Conservation (phyloP, 768 basidiomycete species). For the Filobasidium wieringae region DNA sequence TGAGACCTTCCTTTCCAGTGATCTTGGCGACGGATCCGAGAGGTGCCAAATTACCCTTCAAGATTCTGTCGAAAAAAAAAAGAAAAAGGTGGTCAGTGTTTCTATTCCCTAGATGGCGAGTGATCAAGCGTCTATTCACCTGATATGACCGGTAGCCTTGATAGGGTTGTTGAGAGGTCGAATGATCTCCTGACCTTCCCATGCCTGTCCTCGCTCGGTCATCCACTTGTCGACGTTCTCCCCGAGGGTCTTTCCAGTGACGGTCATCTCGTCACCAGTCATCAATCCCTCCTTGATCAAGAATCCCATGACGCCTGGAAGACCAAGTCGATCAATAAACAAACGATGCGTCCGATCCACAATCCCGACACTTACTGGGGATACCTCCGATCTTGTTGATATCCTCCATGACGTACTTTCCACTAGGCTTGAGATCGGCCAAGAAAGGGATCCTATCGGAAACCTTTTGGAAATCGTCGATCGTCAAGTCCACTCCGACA, state of each 20-base stretch:
- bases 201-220: slow-evolving; percentile 30
- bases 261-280: slow-evolving; percentile 78
- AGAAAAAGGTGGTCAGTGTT: not conserved
- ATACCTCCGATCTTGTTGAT: slow-evolving; percentile 92
- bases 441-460: slow-evolving; percentile 89
- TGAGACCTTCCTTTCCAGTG: slow-evolving; percentile 80
- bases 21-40: slow-evolving; percentile 81
- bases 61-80: slow-evolving; percentile 39
- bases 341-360: not conserved
- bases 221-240: slow-evolving; percentile 80
- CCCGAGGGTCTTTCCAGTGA: slow-evolving; percentile 80
- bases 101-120: not conserved
- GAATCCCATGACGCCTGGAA: slow-evolving; percentile 67
- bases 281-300: slow-evolving; percentile 76
- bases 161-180: slow-evolving; percentile 62
- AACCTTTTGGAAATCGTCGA: slow-evolving; percentile 88
- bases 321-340: not conserved
- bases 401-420: slow-evolving; percentile 98
- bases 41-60: slow-evolving; percentile 80
- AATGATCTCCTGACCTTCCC: slow-evolving; percentile 73
- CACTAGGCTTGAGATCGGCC: slow-evolving; percentile 91
- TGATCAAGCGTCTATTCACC: slow-evolving; percentile 35
- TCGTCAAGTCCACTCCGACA: slow-evolving; percentile 71
- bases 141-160: slow-evolving; percentile 74
- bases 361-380: slow-evolving; percentile 55